Base-by-base conservation (phyloP, 805 yeast genomes). In the Kazachstania viticola region DNA sequence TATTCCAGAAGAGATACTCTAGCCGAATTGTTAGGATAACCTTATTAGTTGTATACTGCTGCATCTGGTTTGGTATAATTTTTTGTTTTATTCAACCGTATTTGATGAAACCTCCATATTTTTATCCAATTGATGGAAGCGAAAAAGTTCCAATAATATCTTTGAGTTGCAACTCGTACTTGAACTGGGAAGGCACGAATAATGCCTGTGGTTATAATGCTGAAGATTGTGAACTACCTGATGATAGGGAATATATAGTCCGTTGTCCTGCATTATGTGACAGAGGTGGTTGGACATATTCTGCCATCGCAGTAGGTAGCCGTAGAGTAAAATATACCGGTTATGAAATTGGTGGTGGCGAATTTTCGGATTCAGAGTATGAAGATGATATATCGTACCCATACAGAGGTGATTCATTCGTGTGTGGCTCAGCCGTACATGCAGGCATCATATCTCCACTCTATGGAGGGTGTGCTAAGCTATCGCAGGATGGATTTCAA, bases 251-350 rank as follows among this genome's bases (percentile, higher is more conserved):
- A 14, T 65, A 78, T 17, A 53, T 68, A 4, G 65, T 85, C 46
- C 64, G 84, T 42, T 87, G 97, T 54, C 95, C 95, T 0, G 94
- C 95, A 0, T 60, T 85, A 21, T 87, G 97, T 56, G 84, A 78
- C 42, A 60, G 78, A 21, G 81, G 73, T 21, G 75, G 85, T 23
- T 73, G 80, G 75, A 69, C 83, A 0, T 87, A 75, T 51, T 72
- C 85, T 2, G 71, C 77, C 13, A 60, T 78, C 9, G 76, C 87
- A 0, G 82, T 83, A 1, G 96, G 95, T 0, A 66, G 66, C 31
- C 60, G 71, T 33, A 56, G 71, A 40, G 62, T 79, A 16, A 80
- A 81, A 48, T 82, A 87, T 48, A 54, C 75, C 32, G 79, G 80
- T 2, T 82, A 65, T 44, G 71, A 73, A 21, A 69, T 87, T 17